Base-by-base conservation (phyloP, 371 early-diverging fungal genomes). In the Apophysomyces ossiformis region DNA sequence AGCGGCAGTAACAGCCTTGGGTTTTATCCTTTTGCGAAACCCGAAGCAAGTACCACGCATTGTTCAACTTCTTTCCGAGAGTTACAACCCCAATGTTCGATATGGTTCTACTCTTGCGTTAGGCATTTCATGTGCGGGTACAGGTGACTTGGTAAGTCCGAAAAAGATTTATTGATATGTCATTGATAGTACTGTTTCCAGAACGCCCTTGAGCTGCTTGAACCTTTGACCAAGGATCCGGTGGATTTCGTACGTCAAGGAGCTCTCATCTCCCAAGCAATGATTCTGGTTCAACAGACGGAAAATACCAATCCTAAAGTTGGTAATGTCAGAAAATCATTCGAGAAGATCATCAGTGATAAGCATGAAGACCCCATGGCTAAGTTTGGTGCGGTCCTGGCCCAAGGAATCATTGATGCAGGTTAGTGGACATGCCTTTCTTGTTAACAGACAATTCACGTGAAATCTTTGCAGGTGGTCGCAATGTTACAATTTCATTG, bases 171-270 rank as follows among this genome's bases (percentile, higher is more conserved):
- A 50, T 50, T 26, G 32, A 45, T n/a, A 36, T 32, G 32, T 58
- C 35, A 1, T 32, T 39, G 32, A 16, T 16, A n/a, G 47, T 32
- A 21, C 9, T 43, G 57, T 63, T 11, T 43, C n/a, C 56, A 84
- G 81, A 96, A 96, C 69, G 98, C 99, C 3, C 86, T 98, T 43
- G 94, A 93, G 57, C 79, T 99, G n/a, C 82, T 99, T 57, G 99
- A 99, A 76, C 99, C 98, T 21, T 92, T 99, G 92, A 90, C 94
- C 50, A 96, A 98, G 80, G 99, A 99, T 71, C 87, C 93, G 18
- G 94, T 95, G 36, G 97, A 98, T 72, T 99, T 93, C 83, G 99
- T 99, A 2, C 89, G 97, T 37, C 99, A 99, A 79, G 96, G 98
- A 64, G 99, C 99, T 12, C 87, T 96, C 54, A 97, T 99, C 70